Conservation (phyloP, 768 basidiomycete genomes). For the Leccinum uliginosum region DNA sequence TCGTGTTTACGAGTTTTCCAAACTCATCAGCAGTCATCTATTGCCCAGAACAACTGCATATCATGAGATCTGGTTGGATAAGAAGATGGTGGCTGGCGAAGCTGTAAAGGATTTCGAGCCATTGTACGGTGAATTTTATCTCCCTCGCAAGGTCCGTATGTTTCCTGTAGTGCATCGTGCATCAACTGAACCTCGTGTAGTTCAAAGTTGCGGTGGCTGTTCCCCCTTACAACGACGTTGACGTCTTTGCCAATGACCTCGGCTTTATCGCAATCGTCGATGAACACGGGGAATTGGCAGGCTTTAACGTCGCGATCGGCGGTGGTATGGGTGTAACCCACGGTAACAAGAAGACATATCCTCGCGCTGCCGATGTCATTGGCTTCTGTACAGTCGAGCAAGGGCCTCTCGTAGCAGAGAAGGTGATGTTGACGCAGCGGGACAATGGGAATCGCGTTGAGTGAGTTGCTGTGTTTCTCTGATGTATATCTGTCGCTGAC, state of each 20-base stretch:
- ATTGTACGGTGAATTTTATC: conserved; percentile 95
- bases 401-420: conserved; percentile 83
- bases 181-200: conserved; percentile 35
- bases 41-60: conserved; percentile 91
- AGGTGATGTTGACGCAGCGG: conserved; percentile 88
- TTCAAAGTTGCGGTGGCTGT: conserved; percentile 93
- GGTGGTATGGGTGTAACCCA: conserved; percentile 99
- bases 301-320: conserved; percentile 92
- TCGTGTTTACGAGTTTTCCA: conserved; percentile 81
- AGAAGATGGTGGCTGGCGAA: conserved; percentile 92
- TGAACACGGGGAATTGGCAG: conserved; percentile 68
- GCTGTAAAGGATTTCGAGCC: conserved; percentile 94
- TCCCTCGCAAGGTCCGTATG: conserved; percentile 80
- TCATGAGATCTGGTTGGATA: conserved; percentile 99
- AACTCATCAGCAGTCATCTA: conserved; percentile 77
- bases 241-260: conserved; percentile 92
- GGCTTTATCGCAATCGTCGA: conserved; percentile 94
- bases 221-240: conserved; percentile 94
- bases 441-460: conserved; percentile 95
- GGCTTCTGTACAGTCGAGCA: conserved; percentile 92
- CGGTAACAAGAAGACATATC: conserved; percentile 98
- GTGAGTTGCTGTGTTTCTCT: conserved; percentile 43
- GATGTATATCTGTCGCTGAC: neutral
- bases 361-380: conserved; percentile 78
- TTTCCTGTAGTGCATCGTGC: neutral